Base-by-base conservation (phyloP, 768 basidiomycete species). In the Leccinum rimulosum region DNA sequence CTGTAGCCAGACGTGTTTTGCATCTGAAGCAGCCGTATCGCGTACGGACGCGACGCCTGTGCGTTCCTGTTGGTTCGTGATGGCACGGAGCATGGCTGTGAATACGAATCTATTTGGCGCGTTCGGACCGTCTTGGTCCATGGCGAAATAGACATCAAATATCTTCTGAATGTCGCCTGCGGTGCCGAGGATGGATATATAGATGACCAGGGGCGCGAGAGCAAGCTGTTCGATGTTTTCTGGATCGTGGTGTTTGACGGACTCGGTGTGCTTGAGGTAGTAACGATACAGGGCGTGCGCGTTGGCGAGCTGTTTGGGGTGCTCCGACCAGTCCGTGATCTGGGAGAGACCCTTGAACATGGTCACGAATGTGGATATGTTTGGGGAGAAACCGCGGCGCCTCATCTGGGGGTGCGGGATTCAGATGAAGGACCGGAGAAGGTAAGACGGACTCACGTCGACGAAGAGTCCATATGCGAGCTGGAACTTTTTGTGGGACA, bases 371-470 rank as follows among this genome's bases (percentile, higher is more conserved):
- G 92, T 92, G 57, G 84, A 75, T 7, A 78, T 71, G 48, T 80
- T 86, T 27, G 93, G 90, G 50, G 79, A 79, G 68, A 91, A 87
- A 1, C 89, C 89, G 48, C 93, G 83, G 35, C 91, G 82, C 73
- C 91, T 93, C 91, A 94, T 91, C 92, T 94, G 60, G 11, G 11
- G 31, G 14, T 53, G 60, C 31, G 25, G 43, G 43, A n/a, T 43
- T 19, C 0, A 43, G n/a, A 30, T 60, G 38, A 63, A 28, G 31
- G 36, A 43, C n/a, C 31, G 4, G 10, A n/a, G 36, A 69, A 77
- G 55, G 33, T 15, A 22, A 8, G 36, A 38, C 11, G 61, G 27
- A 43, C 80, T 68, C 59, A 93, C 92, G 60, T 94, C 90, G 48
- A 76, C 74, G 70, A 82, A 93, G 33, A 93, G 74, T n/a, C 79